Conservation (phyloP, 1,284 basidiomycete genomes). For the Sanghuangporus weigelae region DNA sequence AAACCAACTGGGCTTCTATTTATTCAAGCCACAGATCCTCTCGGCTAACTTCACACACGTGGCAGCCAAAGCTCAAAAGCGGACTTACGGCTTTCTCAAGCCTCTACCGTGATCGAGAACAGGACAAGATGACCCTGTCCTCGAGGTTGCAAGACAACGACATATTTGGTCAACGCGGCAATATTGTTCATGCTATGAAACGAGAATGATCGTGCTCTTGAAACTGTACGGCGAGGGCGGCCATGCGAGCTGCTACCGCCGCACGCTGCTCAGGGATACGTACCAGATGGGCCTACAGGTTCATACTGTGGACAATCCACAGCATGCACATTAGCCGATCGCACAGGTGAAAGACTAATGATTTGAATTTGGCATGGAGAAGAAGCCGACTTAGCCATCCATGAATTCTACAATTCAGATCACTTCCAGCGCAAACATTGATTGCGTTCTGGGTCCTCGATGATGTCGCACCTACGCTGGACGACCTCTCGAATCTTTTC, state of each 20-base stretch:
- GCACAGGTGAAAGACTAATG: slow-evolving; percentile 9
- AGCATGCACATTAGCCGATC: background rate
- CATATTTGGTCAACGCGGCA: background rate
- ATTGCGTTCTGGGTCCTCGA: slow-evolving; percentile 50
- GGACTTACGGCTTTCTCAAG: background rate
- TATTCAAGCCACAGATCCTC: background rate
- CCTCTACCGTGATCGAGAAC: background rate
- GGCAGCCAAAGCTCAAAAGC: slow-evolving; percentile 1
- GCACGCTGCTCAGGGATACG: slow-evolving; percentile 4
- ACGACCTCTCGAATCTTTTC: slow-evolving; percentile 75
- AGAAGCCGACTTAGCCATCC: background rate
- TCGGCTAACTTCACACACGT: background rate
- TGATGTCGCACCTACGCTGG: slow-evolving; percentile 51
- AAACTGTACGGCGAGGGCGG: background rate
- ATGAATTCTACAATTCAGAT: background rate
- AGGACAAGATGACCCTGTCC: slow-evolving; percentile 4
- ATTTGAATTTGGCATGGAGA: background rate
- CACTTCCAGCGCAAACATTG: slow-evolving; percentile 51
- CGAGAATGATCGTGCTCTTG: background rate
- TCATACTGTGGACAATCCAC: slow-evolving; percentile 8
- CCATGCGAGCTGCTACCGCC: slow-evolving; percentile 4
- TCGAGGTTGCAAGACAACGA: background rate
- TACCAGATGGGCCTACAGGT: background rate
- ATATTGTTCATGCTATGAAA: background rate
- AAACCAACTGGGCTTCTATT: background rate